Conservation (phyloP, 345 rosid species). For the Eucalyptus cloeziana region DNA sequence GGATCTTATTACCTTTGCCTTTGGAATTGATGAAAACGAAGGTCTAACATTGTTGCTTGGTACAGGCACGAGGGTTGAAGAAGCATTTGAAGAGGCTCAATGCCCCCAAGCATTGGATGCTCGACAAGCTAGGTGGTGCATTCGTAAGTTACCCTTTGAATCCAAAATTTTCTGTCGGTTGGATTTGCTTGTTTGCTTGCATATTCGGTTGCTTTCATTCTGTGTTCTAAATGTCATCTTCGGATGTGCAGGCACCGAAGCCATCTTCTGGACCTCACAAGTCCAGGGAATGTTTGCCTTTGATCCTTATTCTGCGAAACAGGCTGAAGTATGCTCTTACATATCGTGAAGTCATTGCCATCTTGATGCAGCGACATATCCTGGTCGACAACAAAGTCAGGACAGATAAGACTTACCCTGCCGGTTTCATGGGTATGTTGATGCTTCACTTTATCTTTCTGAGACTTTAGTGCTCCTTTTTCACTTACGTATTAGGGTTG, state of each 20-base stretch:
- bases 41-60: background rate
- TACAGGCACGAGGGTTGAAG: constrained; percentile 83
- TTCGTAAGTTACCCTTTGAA: constrained; percentile 30
- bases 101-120: constrained; percentile 92
- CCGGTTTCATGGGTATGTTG: constrained; percentile 83
- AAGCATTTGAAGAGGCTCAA: constrained; percentile 87
- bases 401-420: constrained; percentile 79
- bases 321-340: constrained; percentile 72
- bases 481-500: background rate
- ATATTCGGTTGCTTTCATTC: background rate
- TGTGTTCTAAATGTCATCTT: background rate
- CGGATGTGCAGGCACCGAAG: constrained; percentile 58
- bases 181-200: background rate
- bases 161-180: background rate
- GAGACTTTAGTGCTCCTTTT: background rate
- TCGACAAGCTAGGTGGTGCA: constrained; percentile 84
- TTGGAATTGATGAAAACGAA: background rate
- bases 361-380: constrained; percentile 73
- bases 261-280: constrained; percentile 91
- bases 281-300: constrained; percentile 72
- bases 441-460: background rate
- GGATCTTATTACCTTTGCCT: background rate
- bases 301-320: constrained; percentile 57
- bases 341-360: constrained; percentile 52
- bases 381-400: constrained; percentile 80